Base-by-base conservation (phyloP, 2,329 filamentous ascomycete species). In the Penicillium thymicola region DNA sequence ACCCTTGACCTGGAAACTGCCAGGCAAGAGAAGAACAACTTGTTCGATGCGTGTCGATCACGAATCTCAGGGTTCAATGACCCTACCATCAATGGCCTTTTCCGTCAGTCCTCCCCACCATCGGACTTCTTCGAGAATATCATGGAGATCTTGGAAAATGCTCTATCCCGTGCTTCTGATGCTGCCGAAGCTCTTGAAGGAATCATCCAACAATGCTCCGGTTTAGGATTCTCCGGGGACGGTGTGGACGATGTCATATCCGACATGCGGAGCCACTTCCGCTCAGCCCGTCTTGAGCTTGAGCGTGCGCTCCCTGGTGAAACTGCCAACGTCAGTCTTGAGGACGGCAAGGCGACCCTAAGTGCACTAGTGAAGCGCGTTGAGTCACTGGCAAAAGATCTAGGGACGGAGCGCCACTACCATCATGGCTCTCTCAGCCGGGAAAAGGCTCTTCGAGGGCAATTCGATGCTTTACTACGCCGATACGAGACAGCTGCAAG, bases 221-320 rank as follows among this genome's bases (percentile, higher is more conserved):
- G 55, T 21, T 63, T 79, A 25, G 77, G 77, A 2, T 79, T 79
- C 48, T 59, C 70, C 1, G 72, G 71, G 6, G 37, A 55, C 1
- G 69, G 62, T 44, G 58, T 65, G 3, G 55, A 64, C 10, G 72
- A 74, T 16, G 67, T 75, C 21, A 59, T 79, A 23, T 51, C 64
- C 5, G 66, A 73, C 40, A 74, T 79, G 56, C 70, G 71, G 23
- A 60, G 63, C 7, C 69, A 69, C 18, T 78, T 80, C 59, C 74
- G 75, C 10, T 61, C 71, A 32, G 76, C 78, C 32, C 74, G 77
- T 28, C 64, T 79, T 18, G 71, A 75, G 21, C 70, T 80, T 13
- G 78, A 80, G 55, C 69, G 71, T 44, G 61, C 72, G 3, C 57
- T 78, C 9, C 77, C 78, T 7, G 77, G 77, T 8, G 78, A 79